phyloP scores from a whole-genome alignment of 176 grass and related monocot genomes.

The Canna indica region DNA sequence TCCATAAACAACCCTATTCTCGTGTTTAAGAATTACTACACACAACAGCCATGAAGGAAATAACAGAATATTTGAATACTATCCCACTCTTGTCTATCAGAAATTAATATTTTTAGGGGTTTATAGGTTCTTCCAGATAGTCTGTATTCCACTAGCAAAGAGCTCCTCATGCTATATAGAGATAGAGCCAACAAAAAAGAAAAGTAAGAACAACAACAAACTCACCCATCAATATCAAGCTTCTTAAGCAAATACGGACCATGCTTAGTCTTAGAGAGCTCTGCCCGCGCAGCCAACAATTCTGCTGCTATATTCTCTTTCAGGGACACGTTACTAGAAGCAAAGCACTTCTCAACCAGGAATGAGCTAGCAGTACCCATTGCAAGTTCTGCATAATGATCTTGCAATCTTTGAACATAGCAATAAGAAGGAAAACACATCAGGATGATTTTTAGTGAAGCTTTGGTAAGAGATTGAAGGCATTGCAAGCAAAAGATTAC shows the following conservation, averaged over 20 bases:
- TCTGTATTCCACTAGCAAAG: background rate
- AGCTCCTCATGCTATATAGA: background rate
- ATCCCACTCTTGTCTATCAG: no score
- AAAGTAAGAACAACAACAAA: slow-evolving; percentile 5
- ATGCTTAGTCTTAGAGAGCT: slow-evolving; percentile 65
- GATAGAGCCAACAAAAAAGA: background rate
- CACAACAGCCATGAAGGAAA: no score
- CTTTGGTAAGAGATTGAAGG: no score
- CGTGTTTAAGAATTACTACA: background rate
- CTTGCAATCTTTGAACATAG: slow-evolving; percentile 50
- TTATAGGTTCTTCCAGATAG: background rate
- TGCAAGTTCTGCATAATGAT: slow-evolving; percentile 67
- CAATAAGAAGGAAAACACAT: background rate
- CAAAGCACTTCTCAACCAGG: slow-evolving; percentile 86
- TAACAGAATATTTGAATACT: no score
- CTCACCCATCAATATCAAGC: slow-evolving; percentile 81
- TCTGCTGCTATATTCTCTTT: slow-evolving; percentile 74
- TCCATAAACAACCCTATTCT: background rate
- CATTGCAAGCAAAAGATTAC: no score
- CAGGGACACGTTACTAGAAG: slow-evolving; percentile 61
- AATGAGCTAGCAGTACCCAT: slow-evolving; percentile 75
- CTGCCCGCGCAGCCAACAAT: slow-evolving; percentile 44
- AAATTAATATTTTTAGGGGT: background rate
- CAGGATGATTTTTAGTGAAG: no score
- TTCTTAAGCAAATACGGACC: slow-evolving; percentile 84